Base-by-base conservation (phyloP, 139 green algal species). In the Edaphochlamys debaryana region DNA sequence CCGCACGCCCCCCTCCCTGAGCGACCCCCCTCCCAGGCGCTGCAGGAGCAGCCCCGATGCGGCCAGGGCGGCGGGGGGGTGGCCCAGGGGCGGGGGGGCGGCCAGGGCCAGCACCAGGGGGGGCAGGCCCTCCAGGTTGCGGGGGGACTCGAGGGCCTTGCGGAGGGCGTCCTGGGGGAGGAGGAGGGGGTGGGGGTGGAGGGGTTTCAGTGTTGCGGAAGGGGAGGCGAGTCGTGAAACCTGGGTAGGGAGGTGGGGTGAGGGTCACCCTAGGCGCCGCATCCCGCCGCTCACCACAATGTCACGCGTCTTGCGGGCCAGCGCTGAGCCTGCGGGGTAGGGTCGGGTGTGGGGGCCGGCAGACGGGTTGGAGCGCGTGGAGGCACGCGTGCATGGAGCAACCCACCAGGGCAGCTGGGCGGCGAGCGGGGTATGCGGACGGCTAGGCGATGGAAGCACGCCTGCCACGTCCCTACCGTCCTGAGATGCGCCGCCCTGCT, bases 31-130 rank as follows among this genome's bases (percentile, higher is more conserved):
- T 3, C 52, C 34, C 54, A 80, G 73, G 6, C 56, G 7, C 36
- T 37, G 36, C 37, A 80, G 22, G 19, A 63, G 54, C 54, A 63
- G 54, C 54, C 20, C 22, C 54, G 54, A 30, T 22, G 54, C 54
- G 54, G 22, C 6, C 22, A 29, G 54, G 15, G 36, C 52, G 0
- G 72, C 38, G 22, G 72, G 20, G 23, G 72, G 36, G 72, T 79
- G 72, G 34, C 72, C 72, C 72, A 79, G 72, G 9, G 72, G 72
- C 5, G 72, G 36, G 5, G 72, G 34, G 0, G 52, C 52, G 34
- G 72, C 64, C 72, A 79, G 50, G 4, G 42, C 72, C 52, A 52
- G 36, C 52, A 79, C 42, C 72, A 79, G 36, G 30, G 66, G 22
- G 13, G 41, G n/a, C n/a, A n/a, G n/a, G n/a, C n/a, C 52, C 32